Evolutionary conservation across 2,329 filamentous ascomycete genomes (phyloP).

Genomic region (Sporothrix dimorphospora): DNA sequence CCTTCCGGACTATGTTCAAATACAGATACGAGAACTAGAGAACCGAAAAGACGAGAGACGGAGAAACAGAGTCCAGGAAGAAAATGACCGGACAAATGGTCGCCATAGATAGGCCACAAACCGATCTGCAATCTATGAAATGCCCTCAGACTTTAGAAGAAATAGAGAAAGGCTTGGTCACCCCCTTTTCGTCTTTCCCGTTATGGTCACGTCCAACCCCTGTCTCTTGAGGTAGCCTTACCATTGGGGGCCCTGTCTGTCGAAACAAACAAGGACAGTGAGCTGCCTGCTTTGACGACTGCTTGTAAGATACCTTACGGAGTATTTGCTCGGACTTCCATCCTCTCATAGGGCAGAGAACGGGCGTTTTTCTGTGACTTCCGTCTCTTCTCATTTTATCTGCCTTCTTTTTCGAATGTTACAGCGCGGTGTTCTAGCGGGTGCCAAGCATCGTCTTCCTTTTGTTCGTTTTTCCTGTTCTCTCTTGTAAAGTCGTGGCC

Average conservation of each 20-base stretch:
- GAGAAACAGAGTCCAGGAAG: not conserved
- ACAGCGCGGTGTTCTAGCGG: not conserved
- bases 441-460: constrained; percentile 1
- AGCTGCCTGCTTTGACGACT: not conserved
- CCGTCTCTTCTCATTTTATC: not conserved
- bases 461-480: constrained; percentile 3
- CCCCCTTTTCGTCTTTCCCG: not conserved
- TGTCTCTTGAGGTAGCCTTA: not conserved
- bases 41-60: not conserved
- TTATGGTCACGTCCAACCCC: no score
- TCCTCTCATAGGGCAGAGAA: not conserved
- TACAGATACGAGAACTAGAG: not conserved
- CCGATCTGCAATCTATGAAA: not conserved
- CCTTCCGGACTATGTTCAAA: not conserved
- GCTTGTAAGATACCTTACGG: no score
- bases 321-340: not conserved
- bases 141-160: not conserved
- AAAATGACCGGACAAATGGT: not conserved
- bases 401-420: not conserved
- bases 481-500: not conserved
- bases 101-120: not conserved
- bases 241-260: not conserved
- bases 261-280: constrained; percentile 3
- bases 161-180: not conserved
- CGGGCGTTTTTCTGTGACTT: not conserved